phyloP scores from a whole-genome alignment of 805 yeast species.

The Saccharomycopsis babjevae region DNA sequence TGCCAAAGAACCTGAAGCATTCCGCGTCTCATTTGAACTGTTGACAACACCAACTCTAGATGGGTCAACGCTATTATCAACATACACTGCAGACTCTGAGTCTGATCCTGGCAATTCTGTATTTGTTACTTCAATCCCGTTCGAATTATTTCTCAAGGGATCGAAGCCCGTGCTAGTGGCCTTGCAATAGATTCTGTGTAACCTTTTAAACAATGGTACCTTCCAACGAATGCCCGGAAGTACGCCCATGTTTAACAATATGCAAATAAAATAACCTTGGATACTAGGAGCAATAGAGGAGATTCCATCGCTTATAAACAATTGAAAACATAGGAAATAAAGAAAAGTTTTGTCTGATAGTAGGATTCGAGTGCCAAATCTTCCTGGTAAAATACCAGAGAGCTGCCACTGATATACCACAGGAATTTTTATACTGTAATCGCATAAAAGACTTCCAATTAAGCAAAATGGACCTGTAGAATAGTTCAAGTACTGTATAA shows the following conservation, averaged over 20 bases:
- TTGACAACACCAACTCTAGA: background rate
- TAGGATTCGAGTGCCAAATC: background rate
- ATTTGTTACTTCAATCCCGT: background rate
- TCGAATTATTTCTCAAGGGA: background rate
- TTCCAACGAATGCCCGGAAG: constrained; percentile 29
- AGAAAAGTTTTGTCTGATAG: constrained; percentile 26
- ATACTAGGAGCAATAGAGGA: constrained; percentile 22
- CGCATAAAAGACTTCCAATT: constrained; percentile 25
- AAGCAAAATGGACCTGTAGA: constrained; percentile 25
- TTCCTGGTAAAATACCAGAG: constrained; percentile 18
- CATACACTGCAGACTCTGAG: background rate
- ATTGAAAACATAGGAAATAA: constrained; percentile 24
- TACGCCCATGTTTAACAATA: constrained; percentile 24
- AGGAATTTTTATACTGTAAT: constrained; percentile 26
- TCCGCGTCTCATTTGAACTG: constrained; percentile 1
- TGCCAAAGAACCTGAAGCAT: constrained; percentile 9
- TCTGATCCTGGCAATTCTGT: background rate
- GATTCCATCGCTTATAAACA: constrained; percentile 22
- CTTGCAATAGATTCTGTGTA: constrained; percentile 7
- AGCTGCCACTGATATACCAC: constrained; percentile 28
- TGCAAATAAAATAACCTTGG: constrained; percentile 26
- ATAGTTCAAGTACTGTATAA: constrained; percentile 9
- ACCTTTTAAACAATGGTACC: constrained; percentile 21
- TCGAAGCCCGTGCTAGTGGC: background rate
- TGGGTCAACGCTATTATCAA: background rate